Evolutionary conservation across 176 grass and related monocot species (phyloP).

Genomic region (Oropetium thomaeum): DNA sequence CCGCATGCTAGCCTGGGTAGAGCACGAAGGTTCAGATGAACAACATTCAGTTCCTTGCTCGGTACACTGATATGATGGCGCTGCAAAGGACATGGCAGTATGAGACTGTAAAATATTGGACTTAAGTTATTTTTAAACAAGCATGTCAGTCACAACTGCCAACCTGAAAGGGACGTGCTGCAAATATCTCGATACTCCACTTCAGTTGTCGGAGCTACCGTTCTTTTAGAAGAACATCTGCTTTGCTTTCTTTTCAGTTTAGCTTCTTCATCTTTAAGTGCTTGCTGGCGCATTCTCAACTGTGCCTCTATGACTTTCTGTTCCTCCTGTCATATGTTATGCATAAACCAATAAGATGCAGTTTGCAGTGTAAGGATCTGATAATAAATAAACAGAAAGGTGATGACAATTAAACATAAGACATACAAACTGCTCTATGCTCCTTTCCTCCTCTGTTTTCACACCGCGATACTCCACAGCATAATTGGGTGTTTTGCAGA

Average conservation of each 20-base stretch:
- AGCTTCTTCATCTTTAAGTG: constrained; percentile 91
- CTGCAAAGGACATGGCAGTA: not conserved
- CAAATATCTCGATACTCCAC: constrained; percentile 86
- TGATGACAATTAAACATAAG: constrained; percentile 10
- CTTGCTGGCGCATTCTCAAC: constrained; percentile 93
- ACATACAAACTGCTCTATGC: constrained; percentile 97
- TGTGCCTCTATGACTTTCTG: constrained; percentile 98
- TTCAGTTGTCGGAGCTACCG: constrained; percentile 57
- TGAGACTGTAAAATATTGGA: not conserved
- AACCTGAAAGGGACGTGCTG: constrained; percentile 79
- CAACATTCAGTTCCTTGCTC: constrained; percentile 68
- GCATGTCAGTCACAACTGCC: not conserved
- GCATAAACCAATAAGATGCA: constrained; percentile 23
- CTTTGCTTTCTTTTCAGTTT: constrained; percentile 90
- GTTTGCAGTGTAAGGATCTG: constrained; percentile 9
- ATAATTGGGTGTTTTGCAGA: constrained; percentile 97
- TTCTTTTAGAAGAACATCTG: constrained; percentile 62
- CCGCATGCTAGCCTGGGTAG: constrained; percentile 49
- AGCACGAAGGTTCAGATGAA: constrained; percentile 86
- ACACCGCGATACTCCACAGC: constrained; percentile 95
- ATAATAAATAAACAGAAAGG: constrained; percentile 10
- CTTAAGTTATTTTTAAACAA: not conserved
- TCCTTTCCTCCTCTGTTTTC: constrained; percentile 97
- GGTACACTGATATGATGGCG: constrained; percentile 20
- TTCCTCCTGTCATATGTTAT: constrained; percentile 74